A percentile compares a stretch with the other conserved stretches of the same genome.
These are phyloP conservation scores for Rhizoclosmatium sp. DNA, from an alignment of 192 early-diverging fungal genomes.

Conservation along the genomic window DNA sequence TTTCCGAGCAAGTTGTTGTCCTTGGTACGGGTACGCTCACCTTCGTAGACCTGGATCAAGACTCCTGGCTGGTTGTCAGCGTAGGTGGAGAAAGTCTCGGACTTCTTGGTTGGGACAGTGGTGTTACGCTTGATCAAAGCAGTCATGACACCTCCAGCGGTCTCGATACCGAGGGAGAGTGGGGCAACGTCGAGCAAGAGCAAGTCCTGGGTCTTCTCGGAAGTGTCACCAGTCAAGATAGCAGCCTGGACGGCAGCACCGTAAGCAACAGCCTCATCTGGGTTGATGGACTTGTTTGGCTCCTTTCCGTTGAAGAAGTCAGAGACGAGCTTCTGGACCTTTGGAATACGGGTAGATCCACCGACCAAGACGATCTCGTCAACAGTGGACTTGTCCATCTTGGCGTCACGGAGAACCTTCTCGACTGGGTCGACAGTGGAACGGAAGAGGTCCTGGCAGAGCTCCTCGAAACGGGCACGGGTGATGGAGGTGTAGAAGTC, in stretches of 20 bases:
- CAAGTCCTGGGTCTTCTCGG: conserved; percentile 95
- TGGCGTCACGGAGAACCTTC: conserved; percentile 95
- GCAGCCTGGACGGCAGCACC: conserved; percentile 99
- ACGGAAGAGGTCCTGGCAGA: conserved; percentile 96
- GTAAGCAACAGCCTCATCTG: conserved; percentile 98
- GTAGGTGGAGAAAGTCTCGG: conserved; percentile 98
- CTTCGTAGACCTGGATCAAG: conserved; percentile 97
- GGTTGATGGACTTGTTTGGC: conserved; percentile 99
- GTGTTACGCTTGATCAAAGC: conserved; percentile 98
- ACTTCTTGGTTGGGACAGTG: conserved; percentile 97
- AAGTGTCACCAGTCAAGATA: conserved; percentile 94
- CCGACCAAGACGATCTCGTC: conserved; percentile 97
- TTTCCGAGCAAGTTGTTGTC: conserved; percentile 99
- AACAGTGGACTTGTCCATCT: conserved; percentile 90
- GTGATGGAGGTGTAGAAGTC: conserved; percentile 99
- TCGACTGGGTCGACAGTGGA: conserved; percentile 95
- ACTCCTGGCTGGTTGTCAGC: conserved; percentile 99
- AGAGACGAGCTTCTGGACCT: conserved; percentile 96
- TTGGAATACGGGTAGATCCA: conserved; percentile 99
- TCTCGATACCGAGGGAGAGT: conserved; percentile 98
- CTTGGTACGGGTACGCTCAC: conserved; percentile 95
- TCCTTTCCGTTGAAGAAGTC: conserved; percentile 99
- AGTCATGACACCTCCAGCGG: conserved; percentile 98
- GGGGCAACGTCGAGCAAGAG: conserved; percentile 95
- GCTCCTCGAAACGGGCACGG: conserved; percentile 98